A percentile compares a stretch with the other conserved stretches of the same genome.
These are phyloP conservation scores for Annulohypoxylon nitens DNA, from an alignment of 495 filamentous ascomycete genomes.

Conservation along the genomic window DNA sequence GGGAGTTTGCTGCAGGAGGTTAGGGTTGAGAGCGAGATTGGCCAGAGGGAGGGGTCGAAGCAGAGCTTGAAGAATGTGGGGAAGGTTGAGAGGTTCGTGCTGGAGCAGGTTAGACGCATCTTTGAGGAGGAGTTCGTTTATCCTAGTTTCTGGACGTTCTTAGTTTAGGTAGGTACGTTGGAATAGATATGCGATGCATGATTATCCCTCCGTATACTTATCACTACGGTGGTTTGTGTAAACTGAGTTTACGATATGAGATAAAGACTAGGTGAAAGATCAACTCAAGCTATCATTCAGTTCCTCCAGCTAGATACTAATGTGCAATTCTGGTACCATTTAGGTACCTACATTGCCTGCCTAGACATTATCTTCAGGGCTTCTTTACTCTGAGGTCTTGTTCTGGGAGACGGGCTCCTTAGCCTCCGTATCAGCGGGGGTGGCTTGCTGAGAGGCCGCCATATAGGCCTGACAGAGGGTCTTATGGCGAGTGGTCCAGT, in stretches of 20 bases:
- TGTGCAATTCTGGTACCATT: too few species aligned
- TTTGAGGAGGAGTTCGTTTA: constrained; percentile 99
- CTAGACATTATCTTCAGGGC: too few species aligned
- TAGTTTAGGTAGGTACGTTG: constrained; percentile 76
- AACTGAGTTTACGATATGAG: too few species aligned
- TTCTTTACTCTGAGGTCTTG: too few species aligned
- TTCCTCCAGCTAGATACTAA: too few species aligned
- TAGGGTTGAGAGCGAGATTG: constrained; percentile 96
- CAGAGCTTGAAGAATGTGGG: constrained; percentile 97
- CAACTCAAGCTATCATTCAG: too few species aligned
- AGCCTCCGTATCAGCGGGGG: background rate
- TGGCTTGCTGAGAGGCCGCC: background rate
- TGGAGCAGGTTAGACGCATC: constrained; percentile 95
- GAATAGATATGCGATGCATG: background rate
- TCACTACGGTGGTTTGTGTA: too few species aligned
- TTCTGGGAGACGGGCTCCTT: background rate
- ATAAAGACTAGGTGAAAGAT: too few species aligned
- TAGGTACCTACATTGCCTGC: too few species aligned
- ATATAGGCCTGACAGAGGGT: constrained; percentile 15
- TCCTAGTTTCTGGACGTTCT: constrained; percentile 97
- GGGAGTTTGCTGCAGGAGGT: constrained; percentile 91
- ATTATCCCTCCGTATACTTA: too few species aligned
- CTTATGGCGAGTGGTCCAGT: constrained; percentile 27
- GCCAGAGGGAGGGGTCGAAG: constrained; percentile 87
- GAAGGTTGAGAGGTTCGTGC: constrained; percentile 96